Base-by-base conservation (phyloP, 305 asterid genomes). In the Fraxinus baroniana region DNA sequence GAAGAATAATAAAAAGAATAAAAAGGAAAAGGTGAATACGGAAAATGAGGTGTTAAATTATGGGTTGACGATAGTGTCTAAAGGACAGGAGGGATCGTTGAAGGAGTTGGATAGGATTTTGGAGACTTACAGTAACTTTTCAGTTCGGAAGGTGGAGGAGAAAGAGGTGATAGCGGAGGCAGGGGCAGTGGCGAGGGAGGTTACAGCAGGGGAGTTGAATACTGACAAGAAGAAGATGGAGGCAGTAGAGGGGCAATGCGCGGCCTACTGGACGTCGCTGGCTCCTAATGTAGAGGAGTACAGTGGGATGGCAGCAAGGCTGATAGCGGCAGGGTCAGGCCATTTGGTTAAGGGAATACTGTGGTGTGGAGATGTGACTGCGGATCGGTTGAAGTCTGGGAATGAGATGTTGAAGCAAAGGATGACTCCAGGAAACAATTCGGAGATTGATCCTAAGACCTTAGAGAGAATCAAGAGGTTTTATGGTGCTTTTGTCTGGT, bases 231-330 rank as follows among this genome's bases (percentile, higher is more conserved):
- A 90, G 88, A 92, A 92, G 93, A 94, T 87, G 91, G 91, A 89
- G 78, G 88, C 83, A 71, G 84, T 93, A 77, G 95, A 94, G 87
- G 97, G 96, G 84, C 87, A 92, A 64, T 94, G 98, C 74, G 91
- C 95, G 2, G 98, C 94, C 4, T 94, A 95, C 82, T 95, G 99
- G 99, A 95, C 99, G 2, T 90, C 97, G 0, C 81, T 95, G 81
- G 98, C 98, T 2, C 99, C 99, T 4, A 95, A 95, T 82, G 99
- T 95, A 77, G 98, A 95, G 87, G 99, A 95, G 68, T 95, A 95
- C 62, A 95, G 99, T 76, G 92, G 97, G 17, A 88, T 86, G 1
- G 98, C 97, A 0, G 96, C 97, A 17, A 90, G 86, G 90, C 85
- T 95, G 84, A 91, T 95, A 24, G 99, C 99, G 0, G 73, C 90